Evolutionary conservation across 2,329 filamentous ascomycete genomes (phyloP).

Genomic region (Epichloe baconii): DNA sequence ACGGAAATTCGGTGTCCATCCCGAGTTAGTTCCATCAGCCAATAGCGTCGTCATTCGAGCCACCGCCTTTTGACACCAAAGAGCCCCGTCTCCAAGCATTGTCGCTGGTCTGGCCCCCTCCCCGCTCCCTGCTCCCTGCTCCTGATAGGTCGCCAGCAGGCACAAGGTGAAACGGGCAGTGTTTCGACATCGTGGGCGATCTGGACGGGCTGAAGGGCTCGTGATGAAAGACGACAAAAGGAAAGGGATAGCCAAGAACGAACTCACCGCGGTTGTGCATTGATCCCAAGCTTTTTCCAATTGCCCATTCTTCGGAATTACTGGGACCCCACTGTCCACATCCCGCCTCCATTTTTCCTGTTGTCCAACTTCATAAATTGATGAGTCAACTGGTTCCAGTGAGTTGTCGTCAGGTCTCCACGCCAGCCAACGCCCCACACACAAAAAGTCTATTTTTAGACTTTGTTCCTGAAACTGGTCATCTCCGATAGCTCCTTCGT

Average conservation of each 20-base stretch:
- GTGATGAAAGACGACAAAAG: background rate
- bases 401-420: too few relatives aligned
- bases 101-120: background rate
- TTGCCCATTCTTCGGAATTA: too few relatives aligned
- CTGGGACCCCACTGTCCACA: too few relatives aligned
- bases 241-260: background rate
- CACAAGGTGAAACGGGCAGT: constrained; percentile 14
- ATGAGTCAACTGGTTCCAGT: too few relatives aligned
- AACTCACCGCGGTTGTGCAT: too few relatives aligned
- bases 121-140: too few relatives aligned
- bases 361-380: too few relatives aligned
- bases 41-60: background rate
- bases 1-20: background rate
- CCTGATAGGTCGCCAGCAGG: constrained; percentile 9
- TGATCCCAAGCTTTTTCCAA: too few relatives aligned
- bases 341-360: too few relatives aligned
- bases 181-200: constrained; percentile 11
- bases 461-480: background rate
- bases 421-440: background rate
- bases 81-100: constrained; percentile 1
- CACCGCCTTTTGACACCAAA: background rate
- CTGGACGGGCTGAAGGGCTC: background rate
- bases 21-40: background rate
- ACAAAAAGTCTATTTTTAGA: background rate
- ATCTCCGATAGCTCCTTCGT: background rate